Conservation (phyloP, 164 flowering plant species). For the grape (Vitis vinifera) region ASM3070453v1 NC_081814.1:7092001-7092500, state of each 20-base stretch:
- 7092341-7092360: constrained; percentile 6
- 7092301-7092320: constrained; percentile 18
- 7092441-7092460: no score
- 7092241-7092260: constrained; percentile 19
- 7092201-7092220: constrained; percentile 10
- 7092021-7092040: no score
- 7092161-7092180: constrained; percentile 15
- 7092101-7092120: no score
- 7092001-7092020: no score
- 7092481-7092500: no score
- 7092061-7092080: no score
- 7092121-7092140: not conserved
- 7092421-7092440: not conserved
- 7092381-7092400: constrained; percentile 11
- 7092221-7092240: constrained; percentile 7
- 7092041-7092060: no score
- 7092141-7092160: constrained; percentile 15
- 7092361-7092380: constrained; percentile 1
- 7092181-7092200: not conserved
- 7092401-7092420: no score
- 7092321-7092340: constrained; percentile 11
- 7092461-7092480: no score
- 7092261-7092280: constrained; percentile 14
- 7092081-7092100: no score
- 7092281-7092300: constrained; percentile 23